Evolutionary conservation across 768 basidiomycete genomes (phyloP), one percentile per base, ranked within the genome.

Genomic region (Paxillus ammoniavirescens): DNA sequence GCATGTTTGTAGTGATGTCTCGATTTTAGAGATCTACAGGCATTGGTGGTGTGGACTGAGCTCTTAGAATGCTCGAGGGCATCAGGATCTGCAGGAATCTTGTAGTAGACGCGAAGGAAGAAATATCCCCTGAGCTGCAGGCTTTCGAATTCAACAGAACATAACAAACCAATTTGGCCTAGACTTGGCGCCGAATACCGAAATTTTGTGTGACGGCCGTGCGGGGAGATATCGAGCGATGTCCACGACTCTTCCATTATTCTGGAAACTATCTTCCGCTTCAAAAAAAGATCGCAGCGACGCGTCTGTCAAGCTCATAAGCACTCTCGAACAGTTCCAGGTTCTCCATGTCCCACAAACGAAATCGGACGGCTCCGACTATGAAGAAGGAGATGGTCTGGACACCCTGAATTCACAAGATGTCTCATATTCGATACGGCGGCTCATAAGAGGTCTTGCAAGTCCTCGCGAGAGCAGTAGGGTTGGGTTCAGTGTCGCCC

Each of bases 391-490:
- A 4, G 80, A 85, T 58, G 75, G 72, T 40, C 65, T 91, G 51
- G 87, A 92, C 61, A 66, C 66, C 8, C 65, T 86, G 45, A 95
- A 96, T 71, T 88, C 91, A 4, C 89, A 87, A 57, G 96, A 99
- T 75, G 91, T 97, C 1, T 82, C 90, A 6, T 99, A 99, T 67
- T 91, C 95, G 5, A 84, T 98, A 63, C 82, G 91, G 47, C 71
- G 96, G 14, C 80, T 99, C 35, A 75, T 96, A 15, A 80, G 93
- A 40, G 96, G 96, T 12, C 77, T 99, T 30, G 92, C 90, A 0
- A 95, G 92, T 68, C 89, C 93, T 1, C 78, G 94, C 62, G 95
- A 99, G 68, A 92, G 91, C 68, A 96, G 93, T 70, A 75, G 96
- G 59, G 75, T 98, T 36, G 96, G 96, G 15, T 99, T 98, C 67